Evolutionary conservation across 2,329 filamentous ascomycete genomes (phyloP), one percentile per base, ranked within the genome.

Genomic region (Fusarium domesticum): DNA sequence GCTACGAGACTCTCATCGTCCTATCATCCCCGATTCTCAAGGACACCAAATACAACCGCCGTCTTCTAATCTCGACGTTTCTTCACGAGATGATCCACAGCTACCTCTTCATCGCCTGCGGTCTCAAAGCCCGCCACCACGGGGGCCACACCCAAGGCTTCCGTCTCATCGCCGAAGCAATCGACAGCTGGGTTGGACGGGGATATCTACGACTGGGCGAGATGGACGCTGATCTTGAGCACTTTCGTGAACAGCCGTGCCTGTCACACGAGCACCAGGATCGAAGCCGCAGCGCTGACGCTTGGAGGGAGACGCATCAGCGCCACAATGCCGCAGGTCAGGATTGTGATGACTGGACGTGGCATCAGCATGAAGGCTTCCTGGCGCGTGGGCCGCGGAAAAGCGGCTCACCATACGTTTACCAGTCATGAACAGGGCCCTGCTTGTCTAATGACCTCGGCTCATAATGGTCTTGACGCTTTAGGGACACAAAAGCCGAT

Each of bases 81-180:
- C 58, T 85, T 36, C 82, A 85, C 58, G 82, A 85, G 64, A 74
- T 84, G 54, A 81, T 85, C 37, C 81, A 85, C 64, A 81, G 80
- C 63, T 85, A 83, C 57, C 67, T 85, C 14, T 85, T 85, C 52
- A 75, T 85, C 44, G 70, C 68, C 39, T 83, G 80, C 53, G 81
- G 81, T 4, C 77, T 81, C 59, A 70, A 73, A 34, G 80, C 80
- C 0, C 67, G 74, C 28, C 65, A 70, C 18, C 69, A 72, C 33
- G 80, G 80, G 10, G 81, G 81, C 1, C 81, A 85, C 52, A 84
- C 81, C 2, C 60, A 69, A 2, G 81, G 79, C 2, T 85, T 85
- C 54, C 69, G 70, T 19, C 69, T 68, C 35, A 84, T 85, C 50
- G 81, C 80, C 19, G 67, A 66, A 18, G 64, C 78, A n/a, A 81